These are phyloP conservation scores for Periconia macrospinosa DNA, from an alignment of 2,329 filamentous ascomycete genomes.

Conservation along the genomic window DNA sequence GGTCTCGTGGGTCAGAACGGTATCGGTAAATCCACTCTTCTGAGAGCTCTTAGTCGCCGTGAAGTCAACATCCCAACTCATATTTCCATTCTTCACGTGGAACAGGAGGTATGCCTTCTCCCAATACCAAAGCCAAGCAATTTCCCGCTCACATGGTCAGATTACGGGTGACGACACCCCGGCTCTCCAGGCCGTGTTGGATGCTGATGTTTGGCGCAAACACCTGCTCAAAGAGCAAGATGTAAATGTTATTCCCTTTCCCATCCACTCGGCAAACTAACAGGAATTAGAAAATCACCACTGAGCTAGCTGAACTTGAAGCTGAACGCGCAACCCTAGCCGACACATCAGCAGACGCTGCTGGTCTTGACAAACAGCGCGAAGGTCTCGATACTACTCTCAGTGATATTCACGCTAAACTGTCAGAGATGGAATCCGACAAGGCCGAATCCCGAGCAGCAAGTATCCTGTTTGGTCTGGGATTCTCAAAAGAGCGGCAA, in stretches of 20 bases:
- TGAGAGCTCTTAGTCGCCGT: conserved; percentile 87
- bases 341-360: conserved; percentile 88
- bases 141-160: conserved; percentile 47
- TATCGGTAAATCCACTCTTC: conserved; percentile 84
- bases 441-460: conserved; percentile 95
- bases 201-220: conserved; percentile 98
- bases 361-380: conserved; percentile 79
- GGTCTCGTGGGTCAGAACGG: conserved; percentile 99
- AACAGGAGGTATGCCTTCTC: conserved; percentile 75
- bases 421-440: conserved; percentile 98
- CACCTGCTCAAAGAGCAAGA: conserved; percentile 87
- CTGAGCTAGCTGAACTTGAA: conserved; percentile 77
- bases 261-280: conserved; percentile 8
- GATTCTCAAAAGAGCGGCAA: conserved; percentile 92
- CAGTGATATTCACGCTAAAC: conserved; percentile 86
- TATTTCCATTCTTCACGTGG: conserved; percentile 98
- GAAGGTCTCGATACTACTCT: conserved; percentile 90
- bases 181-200: conserved; percentile 89
- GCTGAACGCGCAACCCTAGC: conserved; percentile 76
- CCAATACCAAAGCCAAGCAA: not conserved
- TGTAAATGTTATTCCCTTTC: conserved; percentile 51
- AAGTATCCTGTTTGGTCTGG: conserved; percentile 93
- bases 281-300: conserved; percentile 66
- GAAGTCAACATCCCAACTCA: conserved; percentile 94
- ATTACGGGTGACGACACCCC: conserved; percentile 95